Conservation (phyloP, 306 rosid species). For the Pyrus pyrifolia region DNA sequence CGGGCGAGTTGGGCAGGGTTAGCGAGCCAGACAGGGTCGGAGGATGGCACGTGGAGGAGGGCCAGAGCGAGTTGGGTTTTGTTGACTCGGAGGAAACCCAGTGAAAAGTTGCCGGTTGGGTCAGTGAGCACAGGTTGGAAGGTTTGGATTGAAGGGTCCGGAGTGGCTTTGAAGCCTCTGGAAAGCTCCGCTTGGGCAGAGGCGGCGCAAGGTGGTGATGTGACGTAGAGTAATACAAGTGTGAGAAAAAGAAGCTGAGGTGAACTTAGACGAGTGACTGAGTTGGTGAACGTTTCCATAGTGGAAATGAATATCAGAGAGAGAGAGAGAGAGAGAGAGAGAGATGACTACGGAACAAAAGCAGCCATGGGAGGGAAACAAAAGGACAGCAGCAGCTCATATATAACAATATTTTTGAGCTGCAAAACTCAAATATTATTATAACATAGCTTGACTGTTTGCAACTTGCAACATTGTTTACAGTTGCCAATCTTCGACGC, state of each 20-base stretch:
- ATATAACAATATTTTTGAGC: background rate
- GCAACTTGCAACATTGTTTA: background rate
- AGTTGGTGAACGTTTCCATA: constrained; percentile 30
- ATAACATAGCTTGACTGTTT: background rate
- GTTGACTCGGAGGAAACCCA: constrained; percentile 69
- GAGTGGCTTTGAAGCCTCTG: constrained; percentile 46
- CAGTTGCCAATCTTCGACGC: background rate
- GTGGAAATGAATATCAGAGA: background rate
- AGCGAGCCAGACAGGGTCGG: constrained; percentile 61
- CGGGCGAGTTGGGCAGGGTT: constrained; percentile 27
- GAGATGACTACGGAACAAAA: background rate
- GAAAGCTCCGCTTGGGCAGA: constrained; percentile 25
- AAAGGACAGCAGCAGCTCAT: background rate
- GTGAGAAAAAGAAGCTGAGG: constrained; percentile 10
- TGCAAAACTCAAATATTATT: background rate
- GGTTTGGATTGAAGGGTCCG: constrained; percentile 33
- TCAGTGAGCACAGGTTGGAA: constrained; percentile 67
- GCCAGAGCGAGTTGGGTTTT: constrained; percentile 47
- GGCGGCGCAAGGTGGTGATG: background rate
- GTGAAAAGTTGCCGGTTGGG: constrained; percentile 49
- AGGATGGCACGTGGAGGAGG: constrained; percentile 59
- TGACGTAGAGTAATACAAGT: constrained; percentile 14
- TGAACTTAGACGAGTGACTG: background rate
- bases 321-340: background rate
- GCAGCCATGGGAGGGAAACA: background rate